Percentiles rank a stretch among this genome's conserved stretches.
Conservation (phyloP, 2,329 filamentous ascomycete genomes). For the Xylaria sp. region DNA sequence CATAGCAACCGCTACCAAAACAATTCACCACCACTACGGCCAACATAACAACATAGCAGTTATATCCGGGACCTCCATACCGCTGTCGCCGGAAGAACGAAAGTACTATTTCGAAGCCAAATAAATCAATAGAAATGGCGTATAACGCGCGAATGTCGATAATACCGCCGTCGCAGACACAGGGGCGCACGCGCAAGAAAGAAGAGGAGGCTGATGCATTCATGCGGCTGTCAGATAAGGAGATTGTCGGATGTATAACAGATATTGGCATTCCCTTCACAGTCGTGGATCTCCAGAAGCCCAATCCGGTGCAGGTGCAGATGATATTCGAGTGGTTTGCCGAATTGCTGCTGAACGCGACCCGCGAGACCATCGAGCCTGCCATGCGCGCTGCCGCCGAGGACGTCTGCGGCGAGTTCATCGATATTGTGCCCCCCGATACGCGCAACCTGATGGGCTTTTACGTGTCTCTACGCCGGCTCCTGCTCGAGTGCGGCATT, state of each 20-base stretch:
- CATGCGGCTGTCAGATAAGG: constrained; percentile 71
- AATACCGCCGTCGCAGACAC: constrained; percentile 63
- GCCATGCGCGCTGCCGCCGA: constrained; percentile 94
- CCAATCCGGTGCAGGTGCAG: constrained; percentile 93
- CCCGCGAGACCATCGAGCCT: constrained; percentile 90
- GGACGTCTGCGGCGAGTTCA: constrained; percentile 83
- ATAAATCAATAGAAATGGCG: constrained; percentile 55
- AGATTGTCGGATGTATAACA: constrained; percentile 96
- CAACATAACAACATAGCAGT: not conserved
- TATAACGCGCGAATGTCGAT: constrained; percentile 71
- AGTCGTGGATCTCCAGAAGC: constrained; percentile 88
- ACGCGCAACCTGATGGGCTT: constrained; percentile 96
- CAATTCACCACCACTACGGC: constrained; percentile 18
- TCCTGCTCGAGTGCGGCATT: constrained; percentile 89
- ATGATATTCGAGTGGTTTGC: constrained; percentile 99
- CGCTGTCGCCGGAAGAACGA: not conserved
- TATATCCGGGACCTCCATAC: not conserved
- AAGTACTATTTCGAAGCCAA: not conserved
- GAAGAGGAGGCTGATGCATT: constrained; percentile 68
- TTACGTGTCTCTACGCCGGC: constrained; percentile 81
- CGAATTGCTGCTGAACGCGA: constrained; percentile 91
- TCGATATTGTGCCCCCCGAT: constrained; percentile 86
- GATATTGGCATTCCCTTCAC: constrained; percentile 94
- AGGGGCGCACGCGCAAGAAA: constrained; percentile 65
- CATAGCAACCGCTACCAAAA: constrained; percentile 36